phyloP scores from a whole-genome alignment of 768 basidiomycete genomes.

The Naganishia vaughanmartiniae region DNA sequence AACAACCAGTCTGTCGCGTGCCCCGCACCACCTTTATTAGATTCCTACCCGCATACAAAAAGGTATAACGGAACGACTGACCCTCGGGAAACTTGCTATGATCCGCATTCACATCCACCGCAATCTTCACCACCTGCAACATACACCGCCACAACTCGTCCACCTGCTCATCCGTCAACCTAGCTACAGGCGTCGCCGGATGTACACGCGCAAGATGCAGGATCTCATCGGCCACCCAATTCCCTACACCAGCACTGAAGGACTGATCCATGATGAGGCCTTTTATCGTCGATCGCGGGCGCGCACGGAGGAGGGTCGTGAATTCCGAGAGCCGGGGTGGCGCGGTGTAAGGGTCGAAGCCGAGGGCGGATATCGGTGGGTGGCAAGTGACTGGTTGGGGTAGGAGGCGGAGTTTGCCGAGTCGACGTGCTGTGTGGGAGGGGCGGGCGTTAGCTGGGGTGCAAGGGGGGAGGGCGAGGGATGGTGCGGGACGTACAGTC shows the following conservation, averaged over 20 bases:
- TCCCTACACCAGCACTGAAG: constrained; percentile 76
- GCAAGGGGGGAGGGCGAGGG: background rate
- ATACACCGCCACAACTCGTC: constrained; percentile 60
- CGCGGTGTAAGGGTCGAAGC: constrained; percentile 72
- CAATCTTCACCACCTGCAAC: constrained; percentile 60
- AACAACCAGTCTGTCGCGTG: constrained; percentile 52
- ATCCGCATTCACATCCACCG: constrained; percentile 71
- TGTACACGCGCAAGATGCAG: constrained; percentile 71
- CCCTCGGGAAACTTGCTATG: constrained; percentile 64
- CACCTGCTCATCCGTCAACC: constrained; percentile 59
- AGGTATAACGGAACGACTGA: constrained; percentile 57
- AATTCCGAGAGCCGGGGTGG: constrained; percentile 65
- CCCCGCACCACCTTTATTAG: constrained; percentile 55
- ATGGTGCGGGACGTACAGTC: constrained; percentile 54
- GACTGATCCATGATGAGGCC: constrained; percentile 74
- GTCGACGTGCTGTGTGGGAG: constrained; percentile 58
- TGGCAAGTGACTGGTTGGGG: constrained; percentile 59
- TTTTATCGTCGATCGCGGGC: constrained; percentile 67
- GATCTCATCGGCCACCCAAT: constrained; percentile 75
- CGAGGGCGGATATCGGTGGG: constrained; percentile 68
- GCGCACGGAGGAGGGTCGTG: constrained; percentile 54
- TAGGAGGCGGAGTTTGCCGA: constrained; percentile 68
- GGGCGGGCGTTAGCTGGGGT: background rate
- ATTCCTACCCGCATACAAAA: constrained; percentile 18
- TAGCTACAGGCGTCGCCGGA: constrained; percentile 66